A percentile compares a stretch with the other conserved stretches of the same genome.
These are phyloP conservation scores for Phyllosticta citribraziliensis DNA, from an alignment of 2,329 filamentous ascomycete species.

Conservation along the genomic window DNA sequence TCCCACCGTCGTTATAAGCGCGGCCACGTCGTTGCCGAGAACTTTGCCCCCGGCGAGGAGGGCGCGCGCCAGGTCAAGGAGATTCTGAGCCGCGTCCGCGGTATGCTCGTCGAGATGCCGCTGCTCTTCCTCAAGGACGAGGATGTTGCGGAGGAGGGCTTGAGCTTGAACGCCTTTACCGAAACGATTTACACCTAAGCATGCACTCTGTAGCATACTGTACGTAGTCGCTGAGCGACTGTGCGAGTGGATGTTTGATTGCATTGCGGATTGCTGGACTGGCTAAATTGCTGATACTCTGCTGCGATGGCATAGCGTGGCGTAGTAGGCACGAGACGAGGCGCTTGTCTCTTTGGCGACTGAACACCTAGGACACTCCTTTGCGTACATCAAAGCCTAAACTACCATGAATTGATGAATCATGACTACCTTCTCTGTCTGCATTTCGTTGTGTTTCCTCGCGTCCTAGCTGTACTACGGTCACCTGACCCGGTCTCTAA, in stretches of 20 bases:
- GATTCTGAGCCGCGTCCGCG: slow-evolving; percentile 60
- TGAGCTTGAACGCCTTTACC: slow-evolving; percentile 45
- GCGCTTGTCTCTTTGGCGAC: no score
- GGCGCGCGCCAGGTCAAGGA: slow-evolving; percentile 46
- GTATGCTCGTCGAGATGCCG: slow-evolving; percentile 71
- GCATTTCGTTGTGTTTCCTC: no score
- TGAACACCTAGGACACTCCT: no score
- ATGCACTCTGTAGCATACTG: not conserved
- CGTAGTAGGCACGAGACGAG: no score
- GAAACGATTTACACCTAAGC: slow-evolving; percentile 39
- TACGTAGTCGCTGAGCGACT: not conserved
- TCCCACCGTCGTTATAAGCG: slow-evolving; percentile 56
- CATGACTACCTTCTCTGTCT: no score
- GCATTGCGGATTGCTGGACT: not conserved
- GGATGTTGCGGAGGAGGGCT: slow-evolving; percentile 75
- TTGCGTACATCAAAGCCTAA: no score
- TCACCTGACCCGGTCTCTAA: no score
- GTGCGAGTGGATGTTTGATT: not conserved
- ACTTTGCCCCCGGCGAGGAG: slow-evolving; percentile 32
- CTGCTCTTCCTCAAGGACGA: slow-evolving; percentile 75
- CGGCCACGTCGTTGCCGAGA: slow-evolving; percentile 66
- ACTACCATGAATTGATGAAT: no score
- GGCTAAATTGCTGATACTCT: not conserved
- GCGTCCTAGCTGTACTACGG: no score
- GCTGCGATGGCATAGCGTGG: not conserved